These are phyloP conservation scores for Vitis riparia DNA, from an alignment of 164 flowering plant species.

Conservation along the genomic window DNA sequence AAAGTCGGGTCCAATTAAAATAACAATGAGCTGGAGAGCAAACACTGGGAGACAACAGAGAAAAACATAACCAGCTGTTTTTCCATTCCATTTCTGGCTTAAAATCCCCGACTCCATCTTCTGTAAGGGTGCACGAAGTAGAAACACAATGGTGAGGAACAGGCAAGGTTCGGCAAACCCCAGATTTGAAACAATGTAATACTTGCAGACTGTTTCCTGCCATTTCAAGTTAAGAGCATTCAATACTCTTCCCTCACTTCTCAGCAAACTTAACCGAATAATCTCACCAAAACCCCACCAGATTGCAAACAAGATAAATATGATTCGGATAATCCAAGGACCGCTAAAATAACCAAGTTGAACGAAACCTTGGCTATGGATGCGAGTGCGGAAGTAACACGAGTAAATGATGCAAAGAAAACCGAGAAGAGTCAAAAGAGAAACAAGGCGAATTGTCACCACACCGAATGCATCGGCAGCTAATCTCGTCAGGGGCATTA, in stretches of 20 bases:
- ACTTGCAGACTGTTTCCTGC: slow-evolving; percentile 85
- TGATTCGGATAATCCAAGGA: slow-evolving; percentile 86
- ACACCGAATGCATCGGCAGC: slow-evolving; percentile 97
- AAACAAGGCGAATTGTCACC: slow-evolving; percentile 85
- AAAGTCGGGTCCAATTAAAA: no score
- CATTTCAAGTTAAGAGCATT: slow-evolving; percentile 52
- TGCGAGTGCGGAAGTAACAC: slow-evolving; percentile 65
- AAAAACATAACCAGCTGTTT: no score
- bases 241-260: slow-evolving; percentile 47
- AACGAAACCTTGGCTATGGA: slow-evolving; percentile 41
- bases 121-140: slow-evolving; percentile 85
- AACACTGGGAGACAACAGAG: no score
- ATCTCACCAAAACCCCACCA: slow-evolving; percentile 94
- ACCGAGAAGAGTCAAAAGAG: slow-evolving; percentile 63
- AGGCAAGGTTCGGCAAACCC: slow-evolving; percentile 98
- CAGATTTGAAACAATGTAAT: slow-evolving; percentile 79
- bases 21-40: no score
- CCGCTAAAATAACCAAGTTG: slow-evolving; percentile 80
- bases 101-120: no score
- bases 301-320: slow-evolving; percentile 56
- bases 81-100: no score
- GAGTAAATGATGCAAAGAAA: slow-evolving; percentile 71
- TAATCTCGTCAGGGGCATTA: slow-evolving; percentile 96
- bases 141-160: slow-evolving; percentile 71
- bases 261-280: slow-evolving; percentile 59